A percentile compares a stretch with the other conserved stretches of the same genome.
Evolutionary conservation across 805 yeast genomes (phyloP).

Genomic region (Candida succiphila): DNA sequence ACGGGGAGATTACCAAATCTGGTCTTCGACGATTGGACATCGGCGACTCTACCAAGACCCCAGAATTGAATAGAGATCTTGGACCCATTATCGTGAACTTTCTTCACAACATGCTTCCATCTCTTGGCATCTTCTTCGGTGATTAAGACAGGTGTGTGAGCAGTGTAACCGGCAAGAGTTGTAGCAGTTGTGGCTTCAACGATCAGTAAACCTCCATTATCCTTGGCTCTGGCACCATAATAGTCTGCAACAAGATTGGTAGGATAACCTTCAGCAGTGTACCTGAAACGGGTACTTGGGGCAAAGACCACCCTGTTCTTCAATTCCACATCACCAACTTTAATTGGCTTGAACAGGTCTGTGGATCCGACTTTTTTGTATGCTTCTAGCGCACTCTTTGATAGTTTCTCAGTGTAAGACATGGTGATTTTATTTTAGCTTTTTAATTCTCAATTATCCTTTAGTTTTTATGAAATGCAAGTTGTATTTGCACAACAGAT

Average conservation of each 20-base stretch:
- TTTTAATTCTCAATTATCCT: too few species aligned
- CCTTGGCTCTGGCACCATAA: slow-evolving; percentile 44
- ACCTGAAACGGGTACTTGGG: slow-evolving; percentile 43
- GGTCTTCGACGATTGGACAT: too few species aligned
- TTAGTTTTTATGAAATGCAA: too few species aligned
- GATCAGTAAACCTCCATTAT: slow-evolving; percentile 48
- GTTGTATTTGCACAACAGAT: too few species aligned
- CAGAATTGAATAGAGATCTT: slow-evolving; percentile 40
- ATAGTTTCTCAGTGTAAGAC: too few species aligned
- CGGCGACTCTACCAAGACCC: too few species aligned
- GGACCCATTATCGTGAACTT: slow-evolving; percentile 41
- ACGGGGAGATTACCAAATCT: too few species aligned
- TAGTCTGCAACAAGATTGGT: slow-evolving; percentile 39
- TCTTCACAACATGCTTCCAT: slow-evolving; percentile 40
- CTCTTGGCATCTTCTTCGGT: slow-evolving; percentile 35
- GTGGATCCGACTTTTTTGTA: too few species aligned
- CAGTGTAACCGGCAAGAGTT: slow-evolving; percentile 30
- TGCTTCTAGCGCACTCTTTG: too few species aligned
- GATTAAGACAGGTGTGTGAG: slow-evolving; percentile 39
- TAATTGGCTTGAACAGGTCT: slow-evolving; percentile 30
- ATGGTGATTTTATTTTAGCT: too few species aligned
- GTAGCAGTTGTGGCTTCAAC: slow-evolving; percentile 52
- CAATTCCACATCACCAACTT: slow-evolving; percentile 28
- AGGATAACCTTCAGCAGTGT: slow-evolving; percentile 28
- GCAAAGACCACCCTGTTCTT: slow-evolving; percentile 35